phyloP scores from a whole-genome alignment of 1,139 yeast genomes.

The Yamadazyma epiphylla region DNA sequence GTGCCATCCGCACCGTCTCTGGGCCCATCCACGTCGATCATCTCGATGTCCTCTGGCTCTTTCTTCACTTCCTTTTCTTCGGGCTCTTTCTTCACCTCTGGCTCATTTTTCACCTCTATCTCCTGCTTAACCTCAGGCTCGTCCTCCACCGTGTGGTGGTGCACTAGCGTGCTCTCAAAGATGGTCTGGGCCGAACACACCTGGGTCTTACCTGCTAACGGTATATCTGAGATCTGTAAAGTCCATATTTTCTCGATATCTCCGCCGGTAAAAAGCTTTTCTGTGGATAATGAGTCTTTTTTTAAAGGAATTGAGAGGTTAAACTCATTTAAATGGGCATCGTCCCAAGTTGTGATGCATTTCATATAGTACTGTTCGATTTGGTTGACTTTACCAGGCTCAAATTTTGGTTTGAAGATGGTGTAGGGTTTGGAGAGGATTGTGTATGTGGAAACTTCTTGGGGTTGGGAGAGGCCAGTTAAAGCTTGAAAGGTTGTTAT shows the following conservation, averaged over 20 bases:
- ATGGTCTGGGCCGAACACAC: conserved; percentile 61
- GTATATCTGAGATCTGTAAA: conserved; percentile 71
- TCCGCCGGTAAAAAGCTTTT: conserved; percentile 18
- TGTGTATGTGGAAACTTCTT: conserved; percentile 41
- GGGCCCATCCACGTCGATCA: conserved; percentile 4
- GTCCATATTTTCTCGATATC: conserved; percentile 49
- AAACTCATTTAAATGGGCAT: conserved; percentile 13
- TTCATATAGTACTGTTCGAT: conserved; percentile 47
- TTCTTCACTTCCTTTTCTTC: conserved; percentile 13
- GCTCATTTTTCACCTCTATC: no score
- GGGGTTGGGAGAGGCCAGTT: conserved; percentile 39
- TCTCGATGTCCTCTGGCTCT: conserved; percentile 5
- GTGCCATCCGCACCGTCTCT: no score
- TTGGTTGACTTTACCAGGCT: conserved; percentile 49
- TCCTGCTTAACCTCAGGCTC: conserved; percentile 10
- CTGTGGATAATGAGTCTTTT: conserved; percentile 12
- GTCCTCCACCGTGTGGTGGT: conserved; percentile 27
- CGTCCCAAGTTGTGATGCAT: conserved; percentile 43
- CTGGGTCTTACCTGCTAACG: conserved; percentile 80
- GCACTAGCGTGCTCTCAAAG: conserved; percentile 60
- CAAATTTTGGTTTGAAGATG: conserved; percentile 43
- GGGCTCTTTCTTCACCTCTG: conserved; percentile 5
- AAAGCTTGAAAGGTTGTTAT: conserved; percentile 43
- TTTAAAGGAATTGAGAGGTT: conserved; percentile 27
- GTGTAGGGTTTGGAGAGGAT: conserved; percentile 40